phyloP scores from a whole-genome alignment of 2,329 filamentous ascomycete genomes.

The Epicoccum nigrum region DNA sequence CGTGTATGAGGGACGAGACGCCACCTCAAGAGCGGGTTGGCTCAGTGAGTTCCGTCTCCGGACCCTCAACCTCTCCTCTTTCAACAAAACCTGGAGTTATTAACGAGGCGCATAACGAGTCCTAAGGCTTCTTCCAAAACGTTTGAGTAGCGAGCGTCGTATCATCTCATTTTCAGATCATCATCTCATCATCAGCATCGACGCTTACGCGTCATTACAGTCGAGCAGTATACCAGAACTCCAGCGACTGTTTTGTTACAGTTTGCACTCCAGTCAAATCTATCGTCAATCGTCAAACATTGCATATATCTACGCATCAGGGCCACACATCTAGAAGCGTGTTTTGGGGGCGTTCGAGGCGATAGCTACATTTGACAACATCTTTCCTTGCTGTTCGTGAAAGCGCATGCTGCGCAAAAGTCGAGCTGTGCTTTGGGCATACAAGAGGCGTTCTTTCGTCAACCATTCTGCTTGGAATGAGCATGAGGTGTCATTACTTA shows the following conservation, averaged over 20 bases:
- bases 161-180: conserved; percentile 25
- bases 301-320: conserved; percentile 5
- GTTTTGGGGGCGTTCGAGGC: conserved; percentile 5
- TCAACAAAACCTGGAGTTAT: conserved; percentile 47
- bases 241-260: background rate
- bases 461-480: background rate
- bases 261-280: background rate
- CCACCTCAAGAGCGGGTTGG: conserved; percentile 55
- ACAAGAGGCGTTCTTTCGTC: conserved; percentile 6
- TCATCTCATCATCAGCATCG: conserved; percentile 20
- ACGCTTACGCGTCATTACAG: background rate
- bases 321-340: conserved; percentile 8
- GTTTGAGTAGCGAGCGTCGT: conserved; percentile 34
- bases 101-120: conserved; percentile 49
- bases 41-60: conserved; percentile 38
- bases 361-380: conserved; percentile 1
- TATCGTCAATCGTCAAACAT: conserved; percentile 1
- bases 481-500: conserved; percentile 4
- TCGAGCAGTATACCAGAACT: conserved; percentile 3
- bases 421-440: conserved; percentile 12
- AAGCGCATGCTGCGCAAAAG: conserved; percentile 4
- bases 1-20: conserved; percentile 92
- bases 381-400: conserved; percentile 6
- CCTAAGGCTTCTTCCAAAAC: conserved; percentile 31
- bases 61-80: conserved; percentile 33